These are phyloP conservation scores for Jacaranda mimosifolia DNA, from an alignment of 257 asterid genomes.

Conservation along the genomic window DNA sequence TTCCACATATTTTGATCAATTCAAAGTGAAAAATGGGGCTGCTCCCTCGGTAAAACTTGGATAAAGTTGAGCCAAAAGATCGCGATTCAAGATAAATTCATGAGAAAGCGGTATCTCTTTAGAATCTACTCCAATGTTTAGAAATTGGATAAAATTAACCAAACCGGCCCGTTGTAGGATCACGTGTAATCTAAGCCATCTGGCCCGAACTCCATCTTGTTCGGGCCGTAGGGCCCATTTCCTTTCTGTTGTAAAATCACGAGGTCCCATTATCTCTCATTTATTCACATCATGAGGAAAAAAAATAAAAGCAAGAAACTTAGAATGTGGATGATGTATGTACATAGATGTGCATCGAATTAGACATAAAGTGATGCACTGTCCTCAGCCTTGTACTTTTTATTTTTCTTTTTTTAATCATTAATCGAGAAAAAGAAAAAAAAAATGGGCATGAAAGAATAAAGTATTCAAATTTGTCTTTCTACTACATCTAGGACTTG, in stretches of 20 bases:
- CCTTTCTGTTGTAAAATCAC: constrained; percentile 29
- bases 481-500: constrained; percentile 26
- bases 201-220: constrained; percentile 34
- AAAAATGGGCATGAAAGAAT: constrained; percentile 23
- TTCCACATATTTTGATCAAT: too few relatives aligned
- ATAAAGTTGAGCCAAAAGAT: too few relatives aligned
- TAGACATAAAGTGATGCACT: constrained; percentile 51
- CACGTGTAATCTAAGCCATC: constrained; percentile 39
- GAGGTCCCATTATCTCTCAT: constrained; percentile 54
- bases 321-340: background rate
- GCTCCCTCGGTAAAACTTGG: too few relatives aligned
- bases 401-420: constrained; percentile 17
- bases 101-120: too few relatives aligned
- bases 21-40: too few relatives aligned
- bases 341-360: constrained; percentile 35
- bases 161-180: constrained; percentile 42
- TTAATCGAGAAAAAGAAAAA: background rate
- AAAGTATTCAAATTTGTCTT: constrained; percentile 41
- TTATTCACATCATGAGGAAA: constrained; percentile 42
- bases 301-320: background rate
- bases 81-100: too few relatives aligned
- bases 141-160: too few relatives aligned
- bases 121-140: too few relatives aligned
- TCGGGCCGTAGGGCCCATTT: constrained; percentile 19
- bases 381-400: constrained; percentile 36